Base-by-base conservation (phyloP, 169 alveolate genomes). In the Plasmodium reichenowi region DNA sequence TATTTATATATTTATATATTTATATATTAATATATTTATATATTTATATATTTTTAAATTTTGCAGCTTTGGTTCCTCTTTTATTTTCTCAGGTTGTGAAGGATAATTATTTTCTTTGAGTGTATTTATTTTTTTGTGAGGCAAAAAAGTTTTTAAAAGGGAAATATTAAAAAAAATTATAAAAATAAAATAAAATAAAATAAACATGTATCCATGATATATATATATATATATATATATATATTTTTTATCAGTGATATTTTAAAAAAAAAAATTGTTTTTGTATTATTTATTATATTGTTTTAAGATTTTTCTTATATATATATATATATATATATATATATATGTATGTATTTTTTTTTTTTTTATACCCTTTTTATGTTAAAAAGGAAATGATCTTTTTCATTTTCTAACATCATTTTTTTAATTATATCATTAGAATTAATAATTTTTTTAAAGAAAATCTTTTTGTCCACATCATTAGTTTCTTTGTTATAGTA, bases 101-200 rank as follows among this genome's bases (percentile, higher is more conserved):
- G 72, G 90, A 80, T 29, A 68, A 80, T 32, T 80, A 54, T 80
- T 68, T 80, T 62, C 90, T 80, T 48, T 80, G 64, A 58, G 43
- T 20, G 48, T 3, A 52, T 60, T 26, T 7, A 56, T 15, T 22
- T 15, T 13, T 56, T 56, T 56, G 7, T 12, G 3, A 52, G 10
- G 22, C 13, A 56, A 56, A 56, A 56, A 5, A 13, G 22, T 22
- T 56, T 56, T 20, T 6, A 60, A 60, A 24, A 60, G 12, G 45
- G 12, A 60, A 20, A 60, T 15, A 59, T 15, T n/a, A 20, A 59
- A 13, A 59, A 59, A 20, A 20, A 58, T n/a, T 24, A 24, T 24
- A 58, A 58, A 58, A 15, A 58, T 2, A 59, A 59, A 59, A 17
- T 15, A 71, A 22, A 72, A 72, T 52, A 20, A 72, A 72, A 72